Conservation (phyloP, 768 basidiomycete genomes). For the Megacollybia marginata region DNA sequence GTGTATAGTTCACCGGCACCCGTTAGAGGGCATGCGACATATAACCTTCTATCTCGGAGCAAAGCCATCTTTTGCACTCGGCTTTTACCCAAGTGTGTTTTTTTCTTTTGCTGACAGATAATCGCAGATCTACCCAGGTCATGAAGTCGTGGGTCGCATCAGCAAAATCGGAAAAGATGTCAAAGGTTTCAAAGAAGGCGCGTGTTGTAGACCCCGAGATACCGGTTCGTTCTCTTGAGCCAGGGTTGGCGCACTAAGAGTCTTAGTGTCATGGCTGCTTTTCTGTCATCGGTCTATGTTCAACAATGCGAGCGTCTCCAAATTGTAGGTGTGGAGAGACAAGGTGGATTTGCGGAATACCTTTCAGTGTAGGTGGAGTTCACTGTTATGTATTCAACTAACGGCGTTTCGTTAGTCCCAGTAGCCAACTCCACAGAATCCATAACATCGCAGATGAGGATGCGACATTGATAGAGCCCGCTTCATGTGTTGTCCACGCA, state of each 20-base stretch:
- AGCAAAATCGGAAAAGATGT: conserved; percentile 52
- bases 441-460: conserved; percentile 72
- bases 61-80: too few relatives aligned
- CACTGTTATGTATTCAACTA: neutral
- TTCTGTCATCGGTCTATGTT: conserved; percentile 66
- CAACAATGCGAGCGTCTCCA: conserved; percentile 66
- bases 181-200: conserved; percentile 39
- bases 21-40: too few relatives aligned
- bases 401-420: neutral
- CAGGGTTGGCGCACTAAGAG: neutral
- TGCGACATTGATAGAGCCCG: conserved; percentile 70
- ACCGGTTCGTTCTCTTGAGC: conserved; percentile 25
- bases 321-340: conserved; percentile 51
- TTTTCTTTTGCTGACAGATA: neutral
- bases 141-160: conserved; percentile 52
- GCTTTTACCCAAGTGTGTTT: too few relatives aligned
- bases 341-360: conserved; percentile 74
- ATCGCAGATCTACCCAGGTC: conserved; percentile 53
- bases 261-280: conserved; percentile 54
- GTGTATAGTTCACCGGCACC: too few relatives aligned
- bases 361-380: conserved; percentile 44
- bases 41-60: too few relatives aligned
- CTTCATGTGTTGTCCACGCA: conserved; percentile 75
- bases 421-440: conserved; percentile 54
- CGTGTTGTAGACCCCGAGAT: conserved; percentile 54